Evolutionary conservation across 2,329 filamentous ascomycete species (phyloP).

Genomic region (Aureobasidium sp.): DNA sequence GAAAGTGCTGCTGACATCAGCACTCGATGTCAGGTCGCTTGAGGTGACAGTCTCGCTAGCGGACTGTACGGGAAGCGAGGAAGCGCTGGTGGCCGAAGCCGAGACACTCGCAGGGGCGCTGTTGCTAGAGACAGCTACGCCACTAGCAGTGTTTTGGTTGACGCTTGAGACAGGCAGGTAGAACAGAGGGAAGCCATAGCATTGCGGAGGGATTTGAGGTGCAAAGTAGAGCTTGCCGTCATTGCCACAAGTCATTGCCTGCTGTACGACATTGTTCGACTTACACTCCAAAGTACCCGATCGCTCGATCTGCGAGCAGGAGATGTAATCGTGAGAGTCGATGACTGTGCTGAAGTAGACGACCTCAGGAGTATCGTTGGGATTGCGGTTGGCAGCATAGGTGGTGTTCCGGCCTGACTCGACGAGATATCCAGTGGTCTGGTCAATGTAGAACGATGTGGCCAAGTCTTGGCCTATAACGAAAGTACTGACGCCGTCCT

Average conservation of each 20-base stretch:
- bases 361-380: background rate
- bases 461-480: background rate
- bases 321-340: background rate
- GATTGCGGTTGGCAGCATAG: background rate
- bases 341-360: constrained; percentile 3
- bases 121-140: background rate
- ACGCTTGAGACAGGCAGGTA: background rate
- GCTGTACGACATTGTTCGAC: background rate
- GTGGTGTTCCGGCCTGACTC: background rate
- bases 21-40: background rate
- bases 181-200: background rate
- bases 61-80: background rate
- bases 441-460: constrained; percentile 1
- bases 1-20: background rate
- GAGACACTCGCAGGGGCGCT: background rate
- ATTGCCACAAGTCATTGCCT: background rate
- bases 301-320: background rate
- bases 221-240: constrained; percentile 1
- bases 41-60: background rate
- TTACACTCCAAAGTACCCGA: background rate
- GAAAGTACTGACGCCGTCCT: background rate
- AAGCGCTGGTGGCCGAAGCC: background rate
- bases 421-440: background rate
- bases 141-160: background rate
- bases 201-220: background rate